These are phyloP conservation scores for Plicaturopsis crispa DNA, from an alignment of 768 basidiomycete species.

Conservation along the genomic window DNA sequence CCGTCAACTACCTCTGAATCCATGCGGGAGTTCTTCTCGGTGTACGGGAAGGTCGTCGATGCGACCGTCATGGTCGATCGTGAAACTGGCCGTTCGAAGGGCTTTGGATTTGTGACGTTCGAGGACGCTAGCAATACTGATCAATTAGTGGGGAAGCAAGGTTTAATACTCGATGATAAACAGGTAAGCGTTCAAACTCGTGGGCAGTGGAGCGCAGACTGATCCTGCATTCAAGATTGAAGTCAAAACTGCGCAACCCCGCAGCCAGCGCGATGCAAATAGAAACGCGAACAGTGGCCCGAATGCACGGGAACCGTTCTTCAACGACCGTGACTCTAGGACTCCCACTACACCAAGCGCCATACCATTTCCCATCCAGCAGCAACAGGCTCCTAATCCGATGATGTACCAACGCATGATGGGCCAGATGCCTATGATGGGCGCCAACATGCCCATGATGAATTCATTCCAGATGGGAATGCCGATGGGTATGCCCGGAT, in stretches of 20 bases:
- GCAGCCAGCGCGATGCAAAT: constrained; percentile 53
- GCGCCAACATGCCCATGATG: constrained; percentile 38
- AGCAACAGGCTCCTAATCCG: constrained; percentile 33
- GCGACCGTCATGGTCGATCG: constrained; percentile 83
- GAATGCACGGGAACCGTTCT: constrained; percentile 18
- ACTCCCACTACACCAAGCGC: constrained; percentile 22
- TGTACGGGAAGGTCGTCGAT: constrained; percentile 77
- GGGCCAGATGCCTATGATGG: constrained; percentile 36
- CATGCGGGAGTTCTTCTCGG: constrained; percentile 61
- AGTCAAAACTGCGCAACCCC: constrained; percentile 74
- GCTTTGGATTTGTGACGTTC: constrained; percentile 84
- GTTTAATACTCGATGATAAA: constrained; percentile 68
- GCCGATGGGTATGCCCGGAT: constrained; percentile 30
- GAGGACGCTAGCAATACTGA: constrained; percentile 55
- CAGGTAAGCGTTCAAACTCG: constrained; percentile 50
- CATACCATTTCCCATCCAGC: constrained; percentile 25
- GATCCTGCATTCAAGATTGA: constrained; percentile 52
- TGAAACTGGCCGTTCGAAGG: constrained; percentile 67
- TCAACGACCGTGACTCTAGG: constrained; percentile 27
- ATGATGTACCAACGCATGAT: constrained; percentile 48
- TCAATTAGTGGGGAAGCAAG: constrained; percentile 59
- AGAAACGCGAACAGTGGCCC: constrained; percentile 20
- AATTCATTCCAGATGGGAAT: constrained; percentile 42
- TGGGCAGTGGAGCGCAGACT: background rate
- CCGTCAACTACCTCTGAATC: constrained; percentile 61